Conservation (phyloP, 495 filamentous ascomycete genomes). For the Neurospora intermedia region DNA sequence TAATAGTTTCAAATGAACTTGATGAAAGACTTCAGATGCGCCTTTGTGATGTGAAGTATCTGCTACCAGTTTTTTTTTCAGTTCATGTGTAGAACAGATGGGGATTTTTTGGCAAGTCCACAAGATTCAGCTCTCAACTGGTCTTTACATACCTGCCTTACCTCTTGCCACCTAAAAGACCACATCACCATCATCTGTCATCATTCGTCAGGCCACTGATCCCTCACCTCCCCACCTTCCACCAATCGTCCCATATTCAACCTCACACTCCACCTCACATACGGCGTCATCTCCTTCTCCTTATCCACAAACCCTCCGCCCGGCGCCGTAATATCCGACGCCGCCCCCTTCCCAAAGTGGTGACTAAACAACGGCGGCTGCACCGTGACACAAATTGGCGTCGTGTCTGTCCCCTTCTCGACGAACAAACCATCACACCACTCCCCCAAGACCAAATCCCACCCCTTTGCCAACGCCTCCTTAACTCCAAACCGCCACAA, state of each 20-base stretch:
- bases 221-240: conserved; percentile 20
- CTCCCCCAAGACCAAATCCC: conserved; percentile 36
- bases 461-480: conserved; percentile 25
- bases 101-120: too few species aligned
- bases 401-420: background rate
- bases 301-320: conserved; percentile 33
- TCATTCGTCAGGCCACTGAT: conserved; percentile 32
- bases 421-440: conserved; percentile 31
- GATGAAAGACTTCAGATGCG: background rate
- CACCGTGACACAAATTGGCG: conserved; percentile 31
- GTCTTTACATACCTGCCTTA: background rate
- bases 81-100: background rate
- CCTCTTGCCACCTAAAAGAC: too few species aligned
- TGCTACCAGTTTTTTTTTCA: background rate
- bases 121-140: background rate
- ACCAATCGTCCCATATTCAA: conserved; percentile 30
- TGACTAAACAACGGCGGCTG: conserved; percentile 40
- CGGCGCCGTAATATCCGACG: conserved; percentile 33
- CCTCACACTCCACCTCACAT: conserved; percentile 33
- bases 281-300: conserved; percentile 33
- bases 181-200: conserved; percentile 11
- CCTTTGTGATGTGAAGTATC: background rate
- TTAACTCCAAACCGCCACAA: conserved; percentile 28
- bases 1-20: background rate
- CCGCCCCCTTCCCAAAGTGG: conserved; percentile 25